Base-by-base conservation (phyloP, 1,139 yeast species). In the Debaryomyces sp. region DNA sequence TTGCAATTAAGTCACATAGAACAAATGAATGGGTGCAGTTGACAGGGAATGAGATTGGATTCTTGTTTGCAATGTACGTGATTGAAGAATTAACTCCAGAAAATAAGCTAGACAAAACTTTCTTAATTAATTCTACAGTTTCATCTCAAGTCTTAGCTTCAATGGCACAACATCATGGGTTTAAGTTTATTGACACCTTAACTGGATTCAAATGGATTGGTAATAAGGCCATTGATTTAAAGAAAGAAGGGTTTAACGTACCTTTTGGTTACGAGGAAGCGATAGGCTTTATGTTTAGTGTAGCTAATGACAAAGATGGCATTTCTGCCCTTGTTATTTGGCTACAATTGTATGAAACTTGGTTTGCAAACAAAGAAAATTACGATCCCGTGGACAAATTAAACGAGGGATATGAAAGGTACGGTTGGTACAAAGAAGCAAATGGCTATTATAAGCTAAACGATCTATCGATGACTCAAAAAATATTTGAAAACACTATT, bases 191-290 rank as follows among this genome's bases (percentile, higher is more conserved):
- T 41, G 98, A 94, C 53, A 92, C 98, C 0, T 73, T 94, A 47
- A 94, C 98, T 0, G 98, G 99, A 1, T 94, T 94, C 73, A 94
- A 94, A 68, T 94, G 99, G 99, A 87, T 94, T 44, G 99, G 98
- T 2, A 94, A 94, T 64, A 80, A 84, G 54, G 96, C 97, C 1
- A 82, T 87, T 33, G 89, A 85, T 23, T 71, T 89, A 49, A 90
- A 87, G 54, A 56, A 63, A 0, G 66, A 80, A 37, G 96, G 96
- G 0, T 83, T 63, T 58, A 57, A 48, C 6, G 96, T 92, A 1
- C 96, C 97, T 0, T 90, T 91, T 72, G 97, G 89, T 0, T 94
- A 81, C 62, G 99, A 94, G 65, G 99, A 94, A 62, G 98, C 98
- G 4, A 87, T 94, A 57, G 99, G 99, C 3, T 94, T 84, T 70